Percentiles rank a stretch among this genome's conserved stretches.
Evolutionary conservation across 768 basidiomycete genomes (phyloP).

Genomic region (Mycena chlorophos): DNA sequence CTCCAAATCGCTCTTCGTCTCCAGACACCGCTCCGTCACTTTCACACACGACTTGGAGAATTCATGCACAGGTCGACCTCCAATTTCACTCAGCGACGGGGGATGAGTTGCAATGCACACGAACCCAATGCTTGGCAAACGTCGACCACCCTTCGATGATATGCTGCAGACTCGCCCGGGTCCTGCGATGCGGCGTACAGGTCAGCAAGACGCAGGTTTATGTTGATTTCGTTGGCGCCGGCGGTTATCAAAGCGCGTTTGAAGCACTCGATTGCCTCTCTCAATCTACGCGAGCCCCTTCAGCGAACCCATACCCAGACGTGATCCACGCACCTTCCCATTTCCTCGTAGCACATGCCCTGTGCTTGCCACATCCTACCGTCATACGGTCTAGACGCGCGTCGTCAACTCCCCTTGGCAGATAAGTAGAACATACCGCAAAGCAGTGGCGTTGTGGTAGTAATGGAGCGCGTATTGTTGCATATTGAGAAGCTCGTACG

Average conservation of each 20-base stretch:
- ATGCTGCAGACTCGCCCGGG: constrained; percentile 65
- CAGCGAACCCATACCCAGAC: neutral
- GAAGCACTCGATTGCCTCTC: constrained; percentile 89
- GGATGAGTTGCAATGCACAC: constrained; percentile 11
- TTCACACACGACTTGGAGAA: constrained; percentile 83
- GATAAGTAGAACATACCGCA: constrained; percentile 59
- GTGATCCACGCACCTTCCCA: constrained; percentile 61
- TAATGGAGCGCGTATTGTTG: constrained; percentile 95
- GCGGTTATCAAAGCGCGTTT: constrained; percentile 85
- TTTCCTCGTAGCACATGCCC: constrained; percentile 90
- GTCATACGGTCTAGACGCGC: constrained; percentile 77
- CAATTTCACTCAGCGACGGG: constrained; percentile 25
- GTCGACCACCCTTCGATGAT: constrained; percentile 80
- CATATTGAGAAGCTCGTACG: constrained; percentile 96
- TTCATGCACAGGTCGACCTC: constrained; percentile 71
- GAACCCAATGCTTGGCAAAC: constrained; percentile 64
- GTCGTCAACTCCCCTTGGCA: constrained; percentile 7
- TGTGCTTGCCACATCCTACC: constrained; percentile 95
- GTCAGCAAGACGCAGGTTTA: constrained; percentile 73
- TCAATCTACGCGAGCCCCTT: constrained; percentile 48
- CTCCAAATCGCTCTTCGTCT: constrained; percentile 60
- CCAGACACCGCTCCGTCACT: constrained; percentile 78
- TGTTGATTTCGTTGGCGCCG: constrained; percentile 72
- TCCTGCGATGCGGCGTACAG: constrained; percentile 71
- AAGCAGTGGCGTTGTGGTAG: constrained; percentile 92